These are phyloP conservation scores for Hymenoscyphus occultus DNA, from an alignment of 2,329 filamentous ascomycete genomes.

Conservation along the genomic window DNA sequence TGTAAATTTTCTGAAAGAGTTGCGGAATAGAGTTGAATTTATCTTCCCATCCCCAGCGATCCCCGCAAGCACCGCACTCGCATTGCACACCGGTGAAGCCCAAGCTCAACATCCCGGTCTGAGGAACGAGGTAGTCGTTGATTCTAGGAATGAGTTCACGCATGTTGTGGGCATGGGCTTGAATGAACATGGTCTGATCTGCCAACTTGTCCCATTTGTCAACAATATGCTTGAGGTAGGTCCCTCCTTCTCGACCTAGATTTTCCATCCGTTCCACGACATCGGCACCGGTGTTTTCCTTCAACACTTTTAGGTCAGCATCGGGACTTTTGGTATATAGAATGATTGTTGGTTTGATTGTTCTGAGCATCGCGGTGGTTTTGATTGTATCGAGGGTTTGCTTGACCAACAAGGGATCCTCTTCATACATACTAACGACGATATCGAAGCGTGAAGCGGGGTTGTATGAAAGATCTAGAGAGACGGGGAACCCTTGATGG, in stretches of 20 bases:
- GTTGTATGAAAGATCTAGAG: constrained; percentile 22
- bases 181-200: constrained; percentile 47
- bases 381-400: constrained; percentile 25
- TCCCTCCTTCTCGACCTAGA: constrained; percentile 46
- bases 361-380: constrained; percentile 23
- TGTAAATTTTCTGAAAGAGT: constrained; percentile 36
- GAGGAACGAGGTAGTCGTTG: constrained; percentile 40
- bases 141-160: constrained; percentile 41
- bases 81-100: constrained; percentile 40
- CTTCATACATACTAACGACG: constrained; percentile 31
- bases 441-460: constrained; percentile 30
- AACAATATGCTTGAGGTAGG: constrained; percentile 47
- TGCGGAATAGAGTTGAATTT: constrained; percentile 36
- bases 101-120: constrained; percentile 47
- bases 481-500: constrained; percentile 10
- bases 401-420: constrained; percentile 24
- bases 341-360: constrained; percentile 22
- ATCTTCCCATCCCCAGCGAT: constrained; percentile 43
- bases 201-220: constrained; percentile 44
- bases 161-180: constrained; percentile 44
- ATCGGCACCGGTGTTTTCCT: constrained; percentile 25
- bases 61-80: constrained; percentile 39
- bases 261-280: constrained; percentile 37
- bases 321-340: constrained; percentile 31
- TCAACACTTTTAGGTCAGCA: constrained; percentile 20